phyloP scores from a whole-genome alignment of 306 rosid genomes.

The Trifolium pratense region DNA sequence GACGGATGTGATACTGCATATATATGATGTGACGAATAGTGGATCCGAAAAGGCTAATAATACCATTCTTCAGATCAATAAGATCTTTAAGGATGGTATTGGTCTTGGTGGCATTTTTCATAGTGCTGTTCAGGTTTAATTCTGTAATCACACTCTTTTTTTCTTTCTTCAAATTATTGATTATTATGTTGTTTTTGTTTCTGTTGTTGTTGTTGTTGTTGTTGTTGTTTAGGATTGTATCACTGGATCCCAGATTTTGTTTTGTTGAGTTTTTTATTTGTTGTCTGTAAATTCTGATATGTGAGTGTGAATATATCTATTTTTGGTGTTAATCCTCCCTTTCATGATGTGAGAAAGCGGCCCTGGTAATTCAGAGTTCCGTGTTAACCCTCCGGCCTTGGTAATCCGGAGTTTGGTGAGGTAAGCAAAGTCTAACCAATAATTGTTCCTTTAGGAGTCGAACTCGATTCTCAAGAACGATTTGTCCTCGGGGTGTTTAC shows the following conservation, averaged over 20 bases:
- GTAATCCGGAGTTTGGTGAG: too few species aligned
- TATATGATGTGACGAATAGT: conserved; percentile 96
- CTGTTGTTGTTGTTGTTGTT: too few species aligned
- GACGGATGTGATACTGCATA: conserved; percentile 84
- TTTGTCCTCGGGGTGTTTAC: too few species aligned
- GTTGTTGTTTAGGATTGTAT: conserved; percentile 25
- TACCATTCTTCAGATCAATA: conserved; percentile 95
- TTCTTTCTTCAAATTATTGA: conserved; percentile 11
- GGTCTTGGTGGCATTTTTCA: conserved; percentile 98
- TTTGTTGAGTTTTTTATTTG: too few species aligned
- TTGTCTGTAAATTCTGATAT: neutral
- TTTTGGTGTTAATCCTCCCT: too few species aligned
- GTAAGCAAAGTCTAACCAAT: too few species aligned
- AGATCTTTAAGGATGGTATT: conserved; percentile 97
- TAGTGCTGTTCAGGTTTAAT: conserved; percentile 89
- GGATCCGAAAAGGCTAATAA: conserved; percentile 97
- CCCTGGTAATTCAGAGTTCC: too few species aligned
- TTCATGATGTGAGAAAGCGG: too few species aligned
- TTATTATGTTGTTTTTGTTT: neutral
- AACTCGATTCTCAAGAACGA: too few species aligned
- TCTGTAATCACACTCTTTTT: conserved; percentile 14
- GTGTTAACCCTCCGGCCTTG: too few species aligned
- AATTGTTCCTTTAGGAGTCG: too few species aligned
- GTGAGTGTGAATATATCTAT: too few species aligned
- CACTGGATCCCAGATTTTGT: conserved; percentile 45